Base-by-base conservation (phyloP, 208 protist genomes). In the Trypanosoma mega region DNA sequence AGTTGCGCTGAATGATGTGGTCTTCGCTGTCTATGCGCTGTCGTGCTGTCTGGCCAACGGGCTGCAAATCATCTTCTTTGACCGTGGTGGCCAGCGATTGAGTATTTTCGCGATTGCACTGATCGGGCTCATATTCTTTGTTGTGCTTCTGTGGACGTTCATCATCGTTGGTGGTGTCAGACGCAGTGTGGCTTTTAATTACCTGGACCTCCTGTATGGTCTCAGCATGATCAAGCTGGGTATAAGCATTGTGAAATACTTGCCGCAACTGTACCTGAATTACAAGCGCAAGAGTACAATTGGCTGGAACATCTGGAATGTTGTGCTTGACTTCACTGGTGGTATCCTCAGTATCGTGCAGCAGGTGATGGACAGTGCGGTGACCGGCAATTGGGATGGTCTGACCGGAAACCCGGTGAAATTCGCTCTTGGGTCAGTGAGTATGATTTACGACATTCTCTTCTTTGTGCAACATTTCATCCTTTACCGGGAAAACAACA, bases 381-480 rank as follows among this genome's bases (percentile, higher is more conserved):
- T 64, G 12, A 68, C 51, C 3, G 56, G 68, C 12, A 74, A 90
- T 67, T 85, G 76, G 78, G 39, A 41, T 3, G 41, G 51, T 18
- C 70, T 92, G 50, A 69, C 67, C 24, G 79, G 85, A 16, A 79
- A 92, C 47, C 77, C 78, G 14, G 63, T 77, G 12, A 92, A 92
- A 41, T 83, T 87, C 51, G 59, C 72, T 33, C 76, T 91, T 16
- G 84, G 76, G 7, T 60, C 71, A 20, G 48, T 80, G 11, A 80
- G 68, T n/a, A 79, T 91, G 18, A 24, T 66, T 6, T 91, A 90
- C 47, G 78, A 89, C 49, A 24, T 77, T 27, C 21, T 89, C 3
- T 89, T 91, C 46, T 81, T 92, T 12, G n/a, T 83, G 3, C 85
- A 92, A 45, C 85, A 92, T 49, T 92, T 84, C 52, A 21, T 68